These are phyloP conservation scores for Mycena maculata DNA, from an alignment of 768 basidiomycete species.

Conservation along the genomic window DNA sequence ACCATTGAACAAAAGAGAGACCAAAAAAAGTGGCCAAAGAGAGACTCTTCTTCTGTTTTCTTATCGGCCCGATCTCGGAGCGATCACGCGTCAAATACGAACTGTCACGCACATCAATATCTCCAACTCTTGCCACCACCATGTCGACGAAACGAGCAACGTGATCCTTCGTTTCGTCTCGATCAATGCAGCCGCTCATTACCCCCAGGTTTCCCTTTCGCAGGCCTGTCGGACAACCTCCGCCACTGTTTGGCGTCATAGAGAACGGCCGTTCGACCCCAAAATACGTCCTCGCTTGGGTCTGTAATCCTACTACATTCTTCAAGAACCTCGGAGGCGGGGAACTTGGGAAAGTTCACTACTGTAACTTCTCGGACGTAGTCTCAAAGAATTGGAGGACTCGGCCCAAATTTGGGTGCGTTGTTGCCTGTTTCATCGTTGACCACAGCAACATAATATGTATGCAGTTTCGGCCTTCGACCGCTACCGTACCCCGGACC, in stretches of 20 bases:
- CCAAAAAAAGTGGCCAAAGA: no score
- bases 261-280: slow-evolving; percentile 7
- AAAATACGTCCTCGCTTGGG: slow-evolving; percentile 16
- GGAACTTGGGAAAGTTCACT: background rate
- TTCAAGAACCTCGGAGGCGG: slow-evolving; percentile 6
- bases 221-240: background rate
- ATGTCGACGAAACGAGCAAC: no score
- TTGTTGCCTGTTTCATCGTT: background rate
- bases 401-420: background rate
- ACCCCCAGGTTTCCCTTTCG: slow-evolving; percentile 1
- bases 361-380: background rate
- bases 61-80: no score
- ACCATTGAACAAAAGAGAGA: no score
- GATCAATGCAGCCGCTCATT: no score
- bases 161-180: no score
- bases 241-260: background rate
- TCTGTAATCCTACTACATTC: background rate
- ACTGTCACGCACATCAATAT: no score
- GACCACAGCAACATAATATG: background rate
- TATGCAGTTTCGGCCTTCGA: background rate
- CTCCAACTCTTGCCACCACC: no score
- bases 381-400: background rate
- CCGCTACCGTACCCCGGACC: background rate
- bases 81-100: no score
- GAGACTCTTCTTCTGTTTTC: no score